Evolutionary conservation across 768 basidiomycete species (phyloP), one percentile per base, ranked within the genome.

Genomic region (Lactarius trivialis): DNA sequence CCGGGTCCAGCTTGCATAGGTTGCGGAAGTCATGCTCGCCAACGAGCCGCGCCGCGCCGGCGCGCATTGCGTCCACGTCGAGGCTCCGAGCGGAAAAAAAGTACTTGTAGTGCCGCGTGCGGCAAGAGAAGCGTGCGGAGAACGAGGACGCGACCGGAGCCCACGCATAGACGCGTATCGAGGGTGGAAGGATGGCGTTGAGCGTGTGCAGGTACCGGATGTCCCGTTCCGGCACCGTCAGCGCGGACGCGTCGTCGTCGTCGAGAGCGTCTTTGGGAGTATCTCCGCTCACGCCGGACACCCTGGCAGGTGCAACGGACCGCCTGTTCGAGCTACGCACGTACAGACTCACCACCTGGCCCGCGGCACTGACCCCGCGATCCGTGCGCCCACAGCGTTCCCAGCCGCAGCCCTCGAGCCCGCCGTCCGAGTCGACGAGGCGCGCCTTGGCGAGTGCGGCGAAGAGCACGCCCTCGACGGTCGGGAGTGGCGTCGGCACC

Each of bases 21-120:
- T 98, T 98, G 17, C 95, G 85, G 70, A 97, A 98, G 75, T 98
- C 96, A 76, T 98, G 94, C 64, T 89, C 85, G 37, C 96, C 96
- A 32, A 93, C 73, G 53, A 99, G 78, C 7, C 81, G 76, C 2
- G 75, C 65, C 0, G 91, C 91, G 1, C 84, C 95, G 36, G 82
- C 78, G 63, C 80, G 82, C 94, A 98, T 98, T 51, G 77, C 79
- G 2, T 75, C 69, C 32, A 95, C 71, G 73, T 95, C 83, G 58
- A 98, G 84, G 33, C 74, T 74, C 34, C 78, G 74, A 0, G 84
- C 74, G 36, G 85, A 81, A 78, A 99, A 98, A 74, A 98, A 96
- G 75, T 98, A 99, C 71, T 96, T 98, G 84, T 99, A 98, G 72
- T 99, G 96, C 39, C 97, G 80, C 69, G 83, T 85, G 56, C 75